A percentile compares a stretch with the other conserved stretches of the same genome.
These are phyloP conservation scores for Claviceps humidiphila DNA, from an alignment of 2,329 filamentous ascomycete species.

Conservation along the genomic window DNA sequence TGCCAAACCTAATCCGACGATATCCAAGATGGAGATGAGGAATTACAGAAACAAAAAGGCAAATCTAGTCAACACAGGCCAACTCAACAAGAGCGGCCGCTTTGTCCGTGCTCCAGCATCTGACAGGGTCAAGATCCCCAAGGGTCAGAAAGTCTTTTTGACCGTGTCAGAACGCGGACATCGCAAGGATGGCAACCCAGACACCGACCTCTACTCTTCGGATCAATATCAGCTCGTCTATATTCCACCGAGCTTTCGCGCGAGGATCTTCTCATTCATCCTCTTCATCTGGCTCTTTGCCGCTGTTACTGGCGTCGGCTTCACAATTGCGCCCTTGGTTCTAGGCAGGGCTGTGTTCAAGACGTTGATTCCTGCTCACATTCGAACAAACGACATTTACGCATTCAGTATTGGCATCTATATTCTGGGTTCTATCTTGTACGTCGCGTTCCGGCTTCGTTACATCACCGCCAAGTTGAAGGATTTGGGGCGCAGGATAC, in stretches of 20 bases:
- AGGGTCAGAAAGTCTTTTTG: constrained; percentile 68
- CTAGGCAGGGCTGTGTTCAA: constrained; percentile 72
- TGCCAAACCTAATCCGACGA: constrained; percentile 25
- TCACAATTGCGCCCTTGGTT: constrained; percentile 75
- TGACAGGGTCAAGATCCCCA: constrained; percentile 88
- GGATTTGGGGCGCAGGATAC: constrained; percentile 15
- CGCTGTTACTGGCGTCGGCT: constrained; percentile 69
- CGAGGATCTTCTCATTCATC: constrained; percentile 74
- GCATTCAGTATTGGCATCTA: constrained; percentile 88
- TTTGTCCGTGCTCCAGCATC: constrained; percentile 91
- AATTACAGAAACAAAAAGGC: constrained; percentile 27
- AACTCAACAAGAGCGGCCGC: constrained; percentile 56
- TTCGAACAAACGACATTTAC: constrained; percentile 86
- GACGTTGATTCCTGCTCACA: constrained; percentile 53
- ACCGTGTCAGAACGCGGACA: constrained; percentile 54
- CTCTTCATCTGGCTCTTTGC: constrained; percentile 88
- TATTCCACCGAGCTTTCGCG: constrained; percentile 71
- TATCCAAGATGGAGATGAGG: constrained; percentile 23
- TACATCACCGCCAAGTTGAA: constrained; percentile 21
- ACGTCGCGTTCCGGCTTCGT: constrained; percentile 41
- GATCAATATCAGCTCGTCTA: constrained; percentile 60
- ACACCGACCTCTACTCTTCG: constrained; percentile 39
- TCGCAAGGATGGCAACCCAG: constrained; percentile 42
- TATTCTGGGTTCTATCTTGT: constrained; percentile 55
- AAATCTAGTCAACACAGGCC: constrained; percentile 31